Percentiles rank a stretch among this genome's conserved stretches.
phyloP scores from a whole-genome alignment of 768 basidiomycete genomes.

The Brasilioporus rufonigricans region DNA sequence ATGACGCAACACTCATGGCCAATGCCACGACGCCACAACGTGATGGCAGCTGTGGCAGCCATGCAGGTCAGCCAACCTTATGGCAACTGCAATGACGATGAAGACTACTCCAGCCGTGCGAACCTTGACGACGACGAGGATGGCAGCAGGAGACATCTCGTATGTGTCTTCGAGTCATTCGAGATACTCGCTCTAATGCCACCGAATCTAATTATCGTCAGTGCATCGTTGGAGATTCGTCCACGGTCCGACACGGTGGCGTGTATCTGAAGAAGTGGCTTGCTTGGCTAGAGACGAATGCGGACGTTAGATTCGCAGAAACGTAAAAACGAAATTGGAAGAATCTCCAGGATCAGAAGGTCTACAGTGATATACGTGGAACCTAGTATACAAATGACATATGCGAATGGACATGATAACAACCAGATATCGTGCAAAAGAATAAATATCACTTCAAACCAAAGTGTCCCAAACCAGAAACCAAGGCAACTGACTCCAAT shows the following conservation, averaged over 20 bases:
- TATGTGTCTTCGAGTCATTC: slow-evolving; percentile 37
- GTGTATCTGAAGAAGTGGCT: slow-evolving; percentile 88
- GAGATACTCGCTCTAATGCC: not conserved
- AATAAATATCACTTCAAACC: slow-evolving; percentile 13
- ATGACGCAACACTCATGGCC: too few species aligned
- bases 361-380: slow-evolving; percentile 2
- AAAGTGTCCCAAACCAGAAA: not conserved
- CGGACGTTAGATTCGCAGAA: slow-evolving; percentile 89
- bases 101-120: too few species aligned
- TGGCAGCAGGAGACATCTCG: slow-evolving; percentile 81
- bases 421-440: not conserved
- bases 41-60: too few species aligned
- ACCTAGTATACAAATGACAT: slow-evolving; percentile 6
- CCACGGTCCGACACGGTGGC: slow-evolving; percentile 84
- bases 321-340: slow-evolving; percentile 19
- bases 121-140: too few species aligned
- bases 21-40: too few species aligned
- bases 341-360: not conserved
- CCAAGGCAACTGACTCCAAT: not conserved
- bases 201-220: slow-evolving; percentile 26
- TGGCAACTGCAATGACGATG: too few species aligned
- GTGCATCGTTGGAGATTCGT: slow-evolving; percentile 94
- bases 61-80: too few species aligned
- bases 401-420: not conserved
- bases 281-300: slow-evolving; percentile 83